These are phyloP conservation scores for Colletotrichum noveboracense DNA, from an alignment of 2,329 filamentous ascomycete species.

Conservation along the genomic window DNA sequence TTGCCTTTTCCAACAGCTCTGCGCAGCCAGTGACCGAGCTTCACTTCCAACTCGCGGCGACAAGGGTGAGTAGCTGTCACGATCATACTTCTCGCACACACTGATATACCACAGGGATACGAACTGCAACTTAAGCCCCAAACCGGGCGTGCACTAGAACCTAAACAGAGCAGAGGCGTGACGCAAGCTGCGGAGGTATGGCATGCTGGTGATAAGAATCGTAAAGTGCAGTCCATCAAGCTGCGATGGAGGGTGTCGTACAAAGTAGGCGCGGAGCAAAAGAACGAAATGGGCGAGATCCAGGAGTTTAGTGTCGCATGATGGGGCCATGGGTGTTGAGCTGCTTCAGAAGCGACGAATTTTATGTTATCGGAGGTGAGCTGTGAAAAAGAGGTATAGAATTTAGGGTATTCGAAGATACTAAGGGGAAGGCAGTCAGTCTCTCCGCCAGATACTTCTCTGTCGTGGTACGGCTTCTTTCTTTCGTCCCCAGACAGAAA, in stretches of 20 bases:
- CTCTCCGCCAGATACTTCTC: not conserved
- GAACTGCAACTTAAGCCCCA: slow-evolving; percentile 85
- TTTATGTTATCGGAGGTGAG: not conserved
- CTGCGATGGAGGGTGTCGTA: slow-evolving; percentile 90
- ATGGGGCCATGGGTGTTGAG: not conserved
- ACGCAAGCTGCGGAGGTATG: slow-evolving; percentile 80
- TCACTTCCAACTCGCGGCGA: slow-evolving; percentile 91
- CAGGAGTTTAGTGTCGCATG: slow-evolving; percentile 77
- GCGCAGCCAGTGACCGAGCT: slow-evolving; percentile 75
- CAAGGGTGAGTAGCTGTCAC: slow-evolving; percentile 68
- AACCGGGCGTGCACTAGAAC: slow-evolving; percentile 76
- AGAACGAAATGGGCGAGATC: slow-evolving; percentile 86
- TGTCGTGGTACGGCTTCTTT: not conserved
- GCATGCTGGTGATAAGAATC: slow-evolving; percentile 70
- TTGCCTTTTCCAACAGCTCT: slow-evolving; percentile 85
- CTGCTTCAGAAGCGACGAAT: not conserved
- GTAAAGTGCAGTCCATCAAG: slow-evolving; percentile 81
- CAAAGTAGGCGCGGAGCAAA: slow-evolving; percentile 67
- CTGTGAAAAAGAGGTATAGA: not conserved
- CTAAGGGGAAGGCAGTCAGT: not conserved
- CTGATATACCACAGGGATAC: slow-evolving; percentile 65
- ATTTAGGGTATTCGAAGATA: not conserved
- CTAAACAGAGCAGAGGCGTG: slow-evolving; percentile 76
- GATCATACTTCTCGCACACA: not conserved
- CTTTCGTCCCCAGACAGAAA: not conserved